Conservation (phyloP, 2,329 filamentous ascomycete genomes). For the Cladophialophora bantiana region DNA sequence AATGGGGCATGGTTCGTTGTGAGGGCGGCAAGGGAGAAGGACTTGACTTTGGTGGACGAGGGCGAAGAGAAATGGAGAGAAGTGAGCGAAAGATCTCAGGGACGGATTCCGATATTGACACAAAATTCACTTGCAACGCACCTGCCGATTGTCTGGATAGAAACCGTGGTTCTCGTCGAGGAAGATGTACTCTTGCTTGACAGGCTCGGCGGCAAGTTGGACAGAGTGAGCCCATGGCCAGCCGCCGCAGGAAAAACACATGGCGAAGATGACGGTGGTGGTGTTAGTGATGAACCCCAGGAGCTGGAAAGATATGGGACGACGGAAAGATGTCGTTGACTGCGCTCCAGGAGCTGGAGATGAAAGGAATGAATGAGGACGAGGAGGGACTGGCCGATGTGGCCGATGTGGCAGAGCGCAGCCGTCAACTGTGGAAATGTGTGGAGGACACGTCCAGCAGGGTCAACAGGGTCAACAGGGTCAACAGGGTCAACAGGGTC, state of each 20-base stretch:
- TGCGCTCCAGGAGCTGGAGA: not conserved
- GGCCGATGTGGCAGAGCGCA: not conserved
- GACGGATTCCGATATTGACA: not conserved
- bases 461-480: not conserved
- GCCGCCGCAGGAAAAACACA: constrained; percentile 39
- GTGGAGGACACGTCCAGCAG: too few relatives aligned
- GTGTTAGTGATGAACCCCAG: not conserved
- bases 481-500: not conserved
- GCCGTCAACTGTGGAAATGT: too few relatives aligned
- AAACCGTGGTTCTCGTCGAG: constrained; percentile 37
- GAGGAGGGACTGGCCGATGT: not conserved
- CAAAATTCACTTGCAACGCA: constrained; percentile 33
- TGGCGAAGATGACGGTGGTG: constrained; percentile 30
- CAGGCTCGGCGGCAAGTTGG: constrained; percentile 36
- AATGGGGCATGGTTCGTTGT: constrained; percentile 30
- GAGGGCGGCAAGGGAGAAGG: constrained; percentile 2
- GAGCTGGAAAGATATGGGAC: constrained; percentile 10
- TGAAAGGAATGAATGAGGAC: constrained; percentile 13
- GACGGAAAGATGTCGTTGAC: constrained; percentile 3
- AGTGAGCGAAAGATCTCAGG: not conserved
- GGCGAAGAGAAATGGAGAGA: not conserved
- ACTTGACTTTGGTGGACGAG: constrained; percentile 12
- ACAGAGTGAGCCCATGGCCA: constrained; percentile 39
- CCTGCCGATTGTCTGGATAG: constrained; percentile 38
- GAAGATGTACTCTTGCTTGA: constrained; percentile 39